A percentile compares a stretch with the other conserved stretches of the same genome.
phyloP scores from a whole-genome alignment of 208 protist genomes.

The Leishmania aethiopica region DNA sequence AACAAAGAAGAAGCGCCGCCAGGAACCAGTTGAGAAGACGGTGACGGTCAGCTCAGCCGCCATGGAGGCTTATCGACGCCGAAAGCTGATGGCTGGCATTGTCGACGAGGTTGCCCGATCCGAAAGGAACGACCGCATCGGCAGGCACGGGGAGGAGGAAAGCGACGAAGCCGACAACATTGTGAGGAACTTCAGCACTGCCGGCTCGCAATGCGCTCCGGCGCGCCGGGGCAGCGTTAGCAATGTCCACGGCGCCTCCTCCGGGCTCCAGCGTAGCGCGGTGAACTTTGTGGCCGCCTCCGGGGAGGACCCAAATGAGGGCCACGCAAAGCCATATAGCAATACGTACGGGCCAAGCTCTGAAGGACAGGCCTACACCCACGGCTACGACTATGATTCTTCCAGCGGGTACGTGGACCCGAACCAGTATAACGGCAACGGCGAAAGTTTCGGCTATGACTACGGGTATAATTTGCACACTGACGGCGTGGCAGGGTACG shows the following conservation, averaged over 20 bases:
- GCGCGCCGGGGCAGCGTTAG: not conserved
- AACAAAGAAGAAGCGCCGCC: not conserved
- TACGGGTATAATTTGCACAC: not conserved
- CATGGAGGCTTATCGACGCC: constrained; percentile 32
- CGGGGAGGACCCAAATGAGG: not conserved
- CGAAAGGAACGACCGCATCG: not conserved
- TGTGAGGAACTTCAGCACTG: not conserved
- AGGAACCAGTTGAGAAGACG: not conserved
- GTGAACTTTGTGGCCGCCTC: not conserved
- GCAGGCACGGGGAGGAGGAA: not conserved
- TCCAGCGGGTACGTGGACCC: not conserved
- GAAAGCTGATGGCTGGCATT: not conserved
- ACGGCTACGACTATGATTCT: constrained; percentile 5
- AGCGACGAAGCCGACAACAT: not conserved
- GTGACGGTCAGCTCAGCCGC: constrained; percentile 15
- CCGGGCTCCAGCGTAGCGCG: not conserved
- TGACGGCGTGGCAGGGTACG: not conserved
- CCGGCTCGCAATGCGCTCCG: not conserved
- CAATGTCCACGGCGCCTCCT: not conserved
- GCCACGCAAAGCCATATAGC: not conserved
- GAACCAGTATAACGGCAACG: not conserved
- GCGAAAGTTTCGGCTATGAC: not conserved
- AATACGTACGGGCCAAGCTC: not conserved
- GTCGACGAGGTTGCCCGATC: not conserved
- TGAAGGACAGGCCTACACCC: constrained; percentile 14